Evolutionary conservation across 495 filamentous ascomycete species (phyloP).

Genomic region (Hypoxylon lenormandii): DNA sequence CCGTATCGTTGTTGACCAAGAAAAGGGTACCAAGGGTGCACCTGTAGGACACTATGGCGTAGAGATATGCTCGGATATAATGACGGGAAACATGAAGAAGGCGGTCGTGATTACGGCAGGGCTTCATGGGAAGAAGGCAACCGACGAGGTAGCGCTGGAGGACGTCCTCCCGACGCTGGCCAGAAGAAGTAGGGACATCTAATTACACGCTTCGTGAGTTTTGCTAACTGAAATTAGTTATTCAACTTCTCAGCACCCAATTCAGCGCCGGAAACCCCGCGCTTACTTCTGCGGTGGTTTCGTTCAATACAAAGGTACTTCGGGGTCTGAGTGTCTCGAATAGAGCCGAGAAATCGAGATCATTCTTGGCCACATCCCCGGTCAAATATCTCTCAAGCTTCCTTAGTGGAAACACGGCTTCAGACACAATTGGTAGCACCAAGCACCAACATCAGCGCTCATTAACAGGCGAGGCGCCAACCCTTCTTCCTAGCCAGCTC

Average conservation of each 20-base stretch:
- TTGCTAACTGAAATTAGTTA: slow-evolving; percentile 58
- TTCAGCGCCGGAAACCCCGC: slow-evolving; percentile 74
- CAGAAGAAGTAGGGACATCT: slow-evolving; percentile 68
- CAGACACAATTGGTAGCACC: slow-evolving; percentile 43
- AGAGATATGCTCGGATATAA: slow-evolving; percentile 70
- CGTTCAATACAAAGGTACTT: slow-evolving; percentile 78
- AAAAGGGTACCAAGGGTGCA: slow-evolving; percentile 67
- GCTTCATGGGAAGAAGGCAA: slow-evolving; percentile 70
- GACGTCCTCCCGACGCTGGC: slow-evolving; percentile 76
- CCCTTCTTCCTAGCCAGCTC: slow-evolving; percentile 50
- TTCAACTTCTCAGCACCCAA: slow-evolving; percentile 74
- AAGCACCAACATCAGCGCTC: slow-evolving; percentile 58
- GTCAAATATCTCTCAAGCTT: slow-evolving; percentile 91
- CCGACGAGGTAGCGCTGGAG: slow-evolving; percentile 74
- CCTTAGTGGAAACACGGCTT: slow-evolving; percentile 66
- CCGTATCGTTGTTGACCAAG: slow-evolving; percentile 71
- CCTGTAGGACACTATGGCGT: slow-evolving; percentile 76
- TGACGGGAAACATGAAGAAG: slow-evolving; percentile 55
- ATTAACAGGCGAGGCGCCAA: slow-evolving; percentile 53
- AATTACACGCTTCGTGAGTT: neutral
- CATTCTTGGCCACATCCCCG: slow-evolving; percentile 81
- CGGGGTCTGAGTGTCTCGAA: slow-evolving; percentile 73
- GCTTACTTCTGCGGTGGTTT: slow-evolving; percentile 72
- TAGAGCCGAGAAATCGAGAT: slow-evolving; percentile 70
- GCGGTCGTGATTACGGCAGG: slow-evolving; percentile 70